Percentiles rank a stretch among this genome's conserved stretches.
Evolutionary conservation across 2,329 filamentous ascomycete genomes (phyloP).

Genomic region (Corinectria fuckeliana): DNA sequence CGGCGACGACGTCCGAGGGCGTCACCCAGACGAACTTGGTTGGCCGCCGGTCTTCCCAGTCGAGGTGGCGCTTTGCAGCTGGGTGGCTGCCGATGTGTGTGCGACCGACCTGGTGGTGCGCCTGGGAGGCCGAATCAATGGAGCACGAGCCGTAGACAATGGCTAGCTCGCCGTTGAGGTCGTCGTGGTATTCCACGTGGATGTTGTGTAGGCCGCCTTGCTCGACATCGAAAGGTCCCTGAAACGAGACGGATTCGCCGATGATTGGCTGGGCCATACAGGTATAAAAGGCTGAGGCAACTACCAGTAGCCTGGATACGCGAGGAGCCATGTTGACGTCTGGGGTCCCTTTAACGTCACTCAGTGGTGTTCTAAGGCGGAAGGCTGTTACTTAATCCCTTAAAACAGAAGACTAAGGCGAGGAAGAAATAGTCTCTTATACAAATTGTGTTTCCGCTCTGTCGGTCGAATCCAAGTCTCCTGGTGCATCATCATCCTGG

Average conservation of each 20-base stretch:
- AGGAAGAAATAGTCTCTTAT: background rate
- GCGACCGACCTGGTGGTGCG: slow-evolving; percentile 28
- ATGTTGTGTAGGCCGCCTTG: slow-evolving; percentile 19
- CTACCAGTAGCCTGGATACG: background rate
- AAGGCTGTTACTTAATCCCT: no score
- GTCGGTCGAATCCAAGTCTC: background rate
- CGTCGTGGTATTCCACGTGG: slow-evolving; percentile 23
- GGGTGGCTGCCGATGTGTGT: slow-evolving; percentile 12
- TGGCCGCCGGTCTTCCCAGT: slow-evolving; percentile 10
- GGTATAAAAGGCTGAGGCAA: background rate
- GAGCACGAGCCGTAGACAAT: slow-evolving; percentile 35
- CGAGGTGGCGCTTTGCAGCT: slow-evolving; percentile 20
- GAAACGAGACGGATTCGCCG: slow-evolving; percentile 11
- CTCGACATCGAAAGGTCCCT: slow-evolving; percentile 8
- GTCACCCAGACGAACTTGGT: slow-evolving; percentile 35
- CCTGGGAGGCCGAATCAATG: slow-evolving; percentile 15
- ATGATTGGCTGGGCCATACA: background rate
- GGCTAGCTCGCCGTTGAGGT: slow-evolving; percentile 25
- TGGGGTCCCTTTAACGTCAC: background rate
- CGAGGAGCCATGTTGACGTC: slow-evolving; percentile 3
- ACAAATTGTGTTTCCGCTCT: background rate
- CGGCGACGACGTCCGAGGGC: slow-evolving; percentile 32
- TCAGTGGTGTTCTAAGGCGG: background rate
- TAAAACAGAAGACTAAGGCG: no score
- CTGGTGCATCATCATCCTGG: background rate